Conservation (phyloP, 2,329 filamentous ascomycete genomes). For the Tolypocladium inflatum region DNA sequence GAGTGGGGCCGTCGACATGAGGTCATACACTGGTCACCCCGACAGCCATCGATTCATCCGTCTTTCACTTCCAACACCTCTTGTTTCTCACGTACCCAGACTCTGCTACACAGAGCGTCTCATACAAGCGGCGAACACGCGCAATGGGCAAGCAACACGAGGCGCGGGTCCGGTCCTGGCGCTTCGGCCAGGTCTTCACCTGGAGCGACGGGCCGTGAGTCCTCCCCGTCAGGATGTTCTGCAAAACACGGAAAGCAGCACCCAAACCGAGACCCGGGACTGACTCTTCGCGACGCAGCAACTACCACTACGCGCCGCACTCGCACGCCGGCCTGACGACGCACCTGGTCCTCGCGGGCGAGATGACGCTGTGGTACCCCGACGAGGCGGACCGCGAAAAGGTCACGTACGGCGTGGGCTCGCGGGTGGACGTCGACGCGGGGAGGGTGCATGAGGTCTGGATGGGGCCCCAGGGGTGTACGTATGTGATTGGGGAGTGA, state of each 20-base stretch:
- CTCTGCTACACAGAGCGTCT: neutral
- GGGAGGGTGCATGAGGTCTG: conserved; percentile 58
- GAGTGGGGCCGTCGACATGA: neutral
- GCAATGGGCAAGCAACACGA: conserved; percentile 32
- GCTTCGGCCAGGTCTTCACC: conserved; percentile 59
- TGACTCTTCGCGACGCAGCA: conserved; percentile 31
- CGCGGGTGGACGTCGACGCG: conserved; percentile 57
- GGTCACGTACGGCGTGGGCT: conserved; percentile 49
- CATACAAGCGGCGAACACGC: neutral
- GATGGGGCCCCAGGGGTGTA: conserved; percentile 57
- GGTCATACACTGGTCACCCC: neutral
- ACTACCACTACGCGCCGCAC: conserved; percentile 60
- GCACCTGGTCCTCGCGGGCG: conserved; percentile 56
- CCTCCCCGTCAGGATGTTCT: too few species aligned
- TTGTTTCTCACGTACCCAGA: neutral
- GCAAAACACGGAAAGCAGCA: neutral
- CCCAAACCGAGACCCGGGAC: neutral
- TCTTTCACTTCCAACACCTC: neutral
- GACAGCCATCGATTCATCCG: neutral
- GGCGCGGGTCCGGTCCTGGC: conserved; percentile 56
- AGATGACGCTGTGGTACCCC: conserved; percentile 59
- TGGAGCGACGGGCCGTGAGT: conserved; percentile 63
- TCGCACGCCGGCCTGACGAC: conserved; percentile 56
- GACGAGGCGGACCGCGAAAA: conserved; percentile 45
- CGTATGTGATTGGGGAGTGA: conserved; percentile 55